Evolutionary conservation across 345 rosid genomes (phyloP).

Genomic region (Rhodamnia rubescens): DNA sequence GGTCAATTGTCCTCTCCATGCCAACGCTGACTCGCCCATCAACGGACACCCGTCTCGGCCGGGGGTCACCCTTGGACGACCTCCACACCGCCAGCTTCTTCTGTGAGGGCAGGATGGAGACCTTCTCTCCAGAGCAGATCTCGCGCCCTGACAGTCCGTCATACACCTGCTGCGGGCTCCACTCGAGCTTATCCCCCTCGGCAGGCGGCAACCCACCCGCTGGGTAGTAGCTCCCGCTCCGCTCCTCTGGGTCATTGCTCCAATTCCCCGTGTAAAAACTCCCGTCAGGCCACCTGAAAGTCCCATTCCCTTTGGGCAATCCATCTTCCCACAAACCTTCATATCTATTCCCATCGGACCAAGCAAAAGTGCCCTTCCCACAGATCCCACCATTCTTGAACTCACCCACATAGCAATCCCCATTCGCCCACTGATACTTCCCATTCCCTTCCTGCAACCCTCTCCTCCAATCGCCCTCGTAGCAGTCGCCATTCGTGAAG

Average conservation of each 20-base stretch:
- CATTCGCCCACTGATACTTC: slow-evolving; percentile 59
- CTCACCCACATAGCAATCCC: slow-evolving; percentile 48
- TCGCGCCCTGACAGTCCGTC: slow-evolving; percentile 18
- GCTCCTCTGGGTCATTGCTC: slow-evolving; percentile 73
- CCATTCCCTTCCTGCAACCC: slow-evolving; percentile 81
- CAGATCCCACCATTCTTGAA: slow-evolving; percentile 67
- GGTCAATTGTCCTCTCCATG: slow-evolving; percentile 56
- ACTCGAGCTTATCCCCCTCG: slow-evolving; percentile 26
- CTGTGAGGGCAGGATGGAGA: slow-evolving; percentile 71
- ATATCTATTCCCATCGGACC: slow-evolving; percentile 54
- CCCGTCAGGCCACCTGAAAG: slow-evolving; percentile 63
- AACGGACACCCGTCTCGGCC: slow-evolving; percentile 57
- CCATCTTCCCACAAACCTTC: slow-evolving; percentile 84
- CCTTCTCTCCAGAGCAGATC: slow-evolving; percentile 55
- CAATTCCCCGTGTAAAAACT: slow-evolving; percentile 80
- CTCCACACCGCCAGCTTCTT: slow-evolving; percentile 72
- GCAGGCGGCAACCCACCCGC: slow-evolving; percentile 14
- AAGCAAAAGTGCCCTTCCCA: slow-evolving; percentile 61
- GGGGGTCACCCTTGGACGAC: slow-evolving; percentile 41
- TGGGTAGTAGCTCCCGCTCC: slow-evolving; percentile 67
- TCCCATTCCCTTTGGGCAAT: slow-evolving; percentile 74
- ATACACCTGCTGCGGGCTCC: slow-evolving; percentile 65
- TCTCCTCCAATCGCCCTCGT: slow-evolving; percentile 85
- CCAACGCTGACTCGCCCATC: slow-evolving; percentile 88
- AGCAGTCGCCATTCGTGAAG: slow-evolving; percentile 62